phyloP scores from a whole-genome alignment of 345 rosid genomes.

The Pugionium dolabratum region DNA sequence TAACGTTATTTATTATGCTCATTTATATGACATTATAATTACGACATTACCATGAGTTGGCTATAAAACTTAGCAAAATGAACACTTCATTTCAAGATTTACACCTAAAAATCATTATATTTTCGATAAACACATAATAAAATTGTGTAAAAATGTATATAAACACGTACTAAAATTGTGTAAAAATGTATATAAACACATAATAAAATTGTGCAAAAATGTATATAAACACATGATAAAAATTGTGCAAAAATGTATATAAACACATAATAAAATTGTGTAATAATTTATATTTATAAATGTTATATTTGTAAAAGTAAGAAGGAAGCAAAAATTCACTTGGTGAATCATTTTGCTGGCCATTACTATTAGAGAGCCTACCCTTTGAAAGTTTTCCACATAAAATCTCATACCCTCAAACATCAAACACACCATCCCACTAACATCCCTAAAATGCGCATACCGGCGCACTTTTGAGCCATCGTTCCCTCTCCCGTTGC shows the following conservation, averaged over 20 bases:
- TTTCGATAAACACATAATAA: too few relatives aligned
- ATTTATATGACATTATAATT: too few relatives aligned
- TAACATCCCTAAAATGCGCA: constrained; percentile 38
- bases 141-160: not conserved
- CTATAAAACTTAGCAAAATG: too few relatives aligned
- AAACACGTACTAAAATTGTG: too few relatives aligned
- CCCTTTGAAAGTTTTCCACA: constrained; percentile 45
- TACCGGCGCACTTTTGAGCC: constrained; percentile 9
- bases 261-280: not conserved
- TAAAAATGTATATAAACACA: not conserved
- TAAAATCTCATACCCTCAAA: constrained; percentile 6
- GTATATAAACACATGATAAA: too few relatives aligned
- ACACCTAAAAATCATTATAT: too few relatives aligned
- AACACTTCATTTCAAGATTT: too few relatives aligned
- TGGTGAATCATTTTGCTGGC: constrained; percentile 80
- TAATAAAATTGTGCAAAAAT: not conserved
- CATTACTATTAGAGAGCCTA: constrained; percentile 45
- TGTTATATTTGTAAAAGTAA: not conserved
- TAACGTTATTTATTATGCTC: too few relatives aligned
- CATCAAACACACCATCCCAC: constrained; percentile 28
- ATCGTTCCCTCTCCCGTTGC: not conserved
- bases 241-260: not conserved
- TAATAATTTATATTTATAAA: not conserved
- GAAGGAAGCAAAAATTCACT: constrained; percentile 56
- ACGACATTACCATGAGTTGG: too few relatives aligned